Evolutionary conservation across 805 yeast genomes (phyloP), one percentile per base, ranked within the genome.

Genomic region (Kluyveromyces siamensis): DNA sequence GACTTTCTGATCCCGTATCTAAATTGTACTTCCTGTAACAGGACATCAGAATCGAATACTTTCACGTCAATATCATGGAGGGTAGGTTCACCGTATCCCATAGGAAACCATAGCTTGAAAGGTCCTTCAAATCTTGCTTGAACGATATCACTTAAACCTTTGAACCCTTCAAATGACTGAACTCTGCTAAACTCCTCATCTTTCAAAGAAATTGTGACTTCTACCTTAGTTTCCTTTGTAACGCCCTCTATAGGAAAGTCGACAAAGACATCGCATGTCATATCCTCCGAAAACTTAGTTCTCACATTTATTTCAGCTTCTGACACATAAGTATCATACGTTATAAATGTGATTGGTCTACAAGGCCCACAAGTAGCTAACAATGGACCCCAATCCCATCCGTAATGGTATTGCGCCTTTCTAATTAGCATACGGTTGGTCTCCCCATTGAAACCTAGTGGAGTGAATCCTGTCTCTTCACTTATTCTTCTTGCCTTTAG

Each of bases 321-420:
- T 14, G 38, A 16, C 3, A 36, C 38, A 16, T 36, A 36, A 14
- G 38, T 14, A 36, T 36, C 38, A 16, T 36, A 36, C 6, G 38
- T 36, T 14, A 36, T 36, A 14, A 36, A 36, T 16, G n/a, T 16
- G 16, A 36, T 16, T 16, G 38, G 38, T 36, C 38, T 36, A 6
- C 16, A 36, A 16, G 38, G 38, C 38, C 38, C 38, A 36, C 38
- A 36, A 14, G 38, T 36, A 14, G 16, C 16, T 16, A 36, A 6
- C 10, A 77, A 47, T 57, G 60, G 76, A 17, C 80, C 80, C 81
- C 81, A 76, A 57, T 76, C 81, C 81, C 80, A 76, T 2, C 81
- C 81, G 54, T 66, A 76, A 51, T 75, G 78, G 54, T 75, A 75
- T 56, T 74, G 80, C 1, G 80, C 77, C 55, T 76, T 76, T 52